Evolutionary conservation across 2,329 filamentous ascomycete species (phyloP).

Genomic region (Pseudopithomyces chartarum): DNA sequence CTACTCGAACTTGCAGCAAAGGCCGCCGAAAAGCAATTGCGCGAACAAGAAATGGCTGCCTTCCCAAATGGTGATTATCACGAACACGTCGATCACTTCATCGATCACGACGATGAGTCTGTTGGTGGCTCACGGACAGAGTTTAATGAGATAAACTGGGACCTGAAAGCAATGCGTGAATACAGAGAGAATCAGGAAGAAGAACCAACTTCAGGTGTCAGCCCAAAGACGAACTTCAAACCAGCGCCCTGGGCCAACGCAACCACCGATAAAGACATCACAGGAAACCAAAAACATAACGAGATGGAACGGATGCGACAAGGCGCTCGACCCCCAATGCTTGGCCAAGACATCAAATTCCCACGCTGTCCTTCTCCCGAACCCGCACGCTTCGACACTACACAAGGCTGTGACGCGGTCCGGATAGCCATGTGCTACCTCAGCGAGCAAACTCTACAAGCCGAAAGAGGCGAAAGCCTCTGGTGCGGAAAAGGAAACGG

Average conservation of each 20-base stretch:
- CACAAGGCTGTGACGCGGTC: constrained; percentile 63
- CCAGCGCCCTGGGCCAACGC: constrained; percentile 47
- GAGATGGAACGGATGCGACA: constrained; percentile 62
- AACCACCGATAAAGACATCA: constrained; percentile 30
- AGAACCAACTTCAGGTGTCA: constrained; percentile 46
- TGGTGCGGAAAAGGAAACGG: constrained; percentile 60
- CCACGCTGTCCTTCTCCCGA: constrained; percentile 83
- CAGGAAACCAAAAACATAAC: constrained; percentile 41
- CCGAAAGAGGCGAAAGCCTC: constrained; percentile 55
- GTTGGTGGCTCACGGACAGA: constrained; percentile 47
- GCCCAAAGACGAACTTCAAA: constrained; percentile 30
- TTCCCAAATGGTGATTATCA: constrained; percentile 74
- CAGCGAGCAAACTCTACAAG: constrained; percentile 54
- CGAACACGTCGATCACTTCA: constrained; percentile 74
- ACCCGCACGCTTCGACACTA: constrained; percentile 80
- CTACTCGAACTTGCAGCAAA: constrained; percentile 79
- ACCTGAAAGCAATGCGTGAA: constrained; percentile 79
- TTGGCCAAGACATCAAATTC: constrained; percentile 80
- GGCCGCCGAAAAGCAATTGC: constrained; percentile 78
- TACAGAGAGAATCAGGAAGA: constrained; percentile 64
- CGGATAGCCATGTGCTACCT: constrained; percentile 56
- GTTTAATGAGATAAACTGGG: constrained; percentile 70
- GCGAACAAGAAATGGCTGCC: constrained; percentile 75
- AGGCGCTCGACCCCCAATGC: constrained; percentile 77
- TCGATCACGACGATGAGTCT: constrained; percentile 62